A percentile compares a stretch with the other conserved stretches of the same genome.
Evolutionary conservation across 805 yeast species (phyloP).

Genomic region (Deakozyma indianensis): DNA sequence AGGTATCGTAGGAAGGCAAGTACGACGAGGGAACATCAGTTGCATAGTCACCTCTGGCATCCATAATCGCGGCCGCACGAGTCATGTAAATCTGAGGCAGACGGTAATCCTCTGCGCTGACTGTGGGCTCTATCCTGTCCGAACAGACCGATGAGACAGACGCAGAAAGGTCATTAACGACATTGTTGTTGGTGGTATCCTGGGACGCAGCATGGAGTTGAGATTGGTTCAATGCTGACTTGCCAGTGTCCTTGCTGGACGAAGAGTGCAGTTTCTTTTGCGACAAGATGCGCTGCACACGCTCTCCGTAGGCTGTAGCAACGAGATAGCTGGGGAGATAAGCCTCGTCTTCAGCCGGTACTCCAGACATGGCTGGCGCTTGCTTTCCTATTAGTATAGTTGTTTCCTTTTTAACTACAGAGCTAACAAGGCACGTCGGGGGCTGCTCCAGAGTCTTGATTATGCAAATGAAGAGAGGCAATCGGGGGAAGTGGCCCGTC

Average conservation of each 20-base stretch:
- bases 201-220: too few species aligned
- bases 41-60: slow-evolving; percentile 5
- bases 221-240: too few species aligned
- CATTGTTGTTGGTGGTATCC: neutral
- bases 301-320: neutral
- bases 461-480: too few species aligned
- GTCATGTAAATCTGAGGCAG: slow-evolving; percentile 14
- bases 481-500: too few species aligned
- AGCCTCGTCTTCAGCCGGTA: too few species aligned
- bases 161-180: neutral
- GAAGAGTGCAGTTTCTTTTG: neutral
- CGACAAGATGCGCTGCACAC: neutral
- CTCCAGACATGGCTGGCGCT: too few species aligned
- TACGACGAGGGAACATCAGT: neutral
- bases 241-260: neutral
- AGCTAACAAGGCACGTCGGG: too few species aligned
- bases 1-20: too few species aligned
- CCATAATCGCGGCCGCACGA: slow-evolving; percentile 12
- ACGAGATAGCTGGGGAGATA: neutral
- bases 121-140: neutral
- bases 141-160: neutral
- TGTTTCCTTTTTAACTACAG: too few species aligned
- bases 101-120: neutral
- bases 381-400: too few species aligned
- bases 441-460: too few species aligned